Evolutionary conservation across 2,329 filamentous ascomycete genomes (phyloP), one percentile per base, ranked within the genome.

Genomic region (Drechslerella coelobrocha): DNA sequence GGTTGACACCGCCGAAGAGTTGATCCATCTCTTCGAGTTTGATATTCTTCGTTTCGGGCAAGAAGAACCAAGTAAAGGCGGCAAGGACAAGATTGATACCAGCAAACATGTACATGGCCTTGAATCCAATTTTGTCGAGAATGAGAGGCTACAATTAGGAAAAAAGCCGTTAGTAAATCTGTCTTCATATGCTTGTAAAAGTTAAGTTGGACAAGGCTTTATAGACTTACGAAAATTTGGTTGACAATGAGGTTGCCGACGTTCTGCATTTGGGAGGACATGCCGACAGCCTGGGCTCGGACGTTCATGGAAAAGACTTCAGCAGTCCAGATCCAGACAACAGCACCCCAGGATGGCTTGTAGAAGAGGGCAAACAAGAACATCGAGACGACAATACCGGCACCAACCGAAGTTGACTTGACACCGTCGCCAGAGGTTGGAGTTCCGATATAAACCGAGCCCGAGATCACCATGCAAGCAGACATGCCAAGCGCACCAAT

Each of bases 401-500:
- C 88, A 27, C 86, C 87, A 2, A 88, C 86, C 3, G 84, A 78
- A 56, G 84, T 78, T 0, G 82, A 79, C 77, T 89, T 89, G 9
- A 81, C 80, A 3, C 83, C 84, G 48, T 79, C 78, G 10, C 78
- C 71, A 2, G 81, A 79, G n/a, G 80, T 80, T 1, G 86, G 85
- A 0, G 87, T 89, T 74, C 84, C 79, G 3, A 83, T 83, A 59
- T 84, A 84, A 10, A 86, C 82, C 0, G 83, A 78, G 0, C 84
- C 81, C 14, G 88, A 87, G 66, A 88, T 84, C 63, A 90, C 80
- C 87, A 91, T 90, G 80, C 87, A 89, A 8, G 85, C 68, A 2
- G 83, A 86, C 84, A 90, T 90, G 37, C 88, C 88, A 47, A 87
- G 78, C 41, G 84, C 87, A 75, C 88, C 88, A 34, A 86, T 81